phyloP scores from a whole-genome alignment of 2,329 filamentous ascomycete species.

The Phialophora tarda region DNA sequence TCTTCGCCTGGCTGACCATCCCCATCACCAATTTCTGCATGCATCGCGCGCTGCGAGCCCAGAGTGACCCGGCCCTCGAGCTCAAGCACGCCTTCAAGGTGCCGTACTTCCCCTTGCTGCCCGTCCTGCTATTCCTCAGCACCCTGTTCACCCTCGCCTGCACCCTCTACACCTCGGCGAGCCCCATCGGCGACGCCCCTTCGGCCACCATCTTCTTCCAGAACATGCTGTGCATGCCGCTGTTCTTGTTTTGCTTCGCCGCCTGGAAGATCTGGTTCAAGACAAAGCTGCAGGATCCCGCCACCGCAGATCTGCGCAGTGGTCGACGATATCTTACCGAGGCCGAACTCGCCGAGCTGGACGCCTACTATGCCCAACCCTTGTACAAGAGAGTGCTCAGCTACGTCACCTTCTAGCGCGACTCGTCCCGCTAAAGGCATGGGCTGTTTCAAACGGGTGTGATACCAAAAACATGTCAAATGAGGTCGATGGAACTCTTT shows the following conservation, averaged over 20 bases:
- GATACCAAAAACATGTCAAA: too few relatives aligned
- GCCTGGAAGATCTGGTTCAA: constrained; percentile 46
- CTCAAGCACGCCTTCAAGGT: constrained; percentile 77
- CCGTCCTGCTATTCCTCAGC: constrained; percentile 78
- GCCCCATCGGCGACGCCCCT: constrained; percentile 63
- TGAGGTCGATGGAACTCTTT: too few relatives aligned
- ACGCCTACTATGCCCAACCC: constrained; percentile 17
- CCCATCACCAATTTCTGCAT: constrained; percentile 75
- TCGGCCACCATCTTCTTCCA: constrained; percentile 54
- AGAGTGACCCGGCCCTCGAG: constrained; percentile 60
- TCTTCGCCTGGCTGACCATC: constrained; percentile 68
- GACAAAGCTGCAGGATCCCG: constrained; percentile 4
- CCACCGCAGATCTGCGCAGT: not conserved
- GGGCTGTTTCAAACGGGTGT: not conserved
- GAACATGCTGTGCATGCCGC: constrained; percentile 54
- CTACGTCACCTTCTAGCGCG: constrained; percentile 13
- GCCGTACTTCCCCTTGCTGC: constrained; percentile 78
- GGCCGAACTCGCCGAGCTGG: constrained; percentile 6
- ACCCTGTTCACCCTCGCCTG: constrained; percentile 72
- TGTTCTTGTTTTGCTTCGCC: constrained; percentile 51
- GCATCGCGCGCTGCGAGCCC: constrained; percentile 73
- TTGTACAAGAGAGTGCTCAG: constrained; percentile 6
- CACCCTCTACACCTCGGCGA: constrained; percentile 88
- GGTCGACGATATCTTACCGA: constrained; percentile 12
- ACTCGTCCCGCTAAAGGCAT: too few relatives aligned